These are phyloP conservation scores for Penicillium sp. DNA, from an alignment of 2,329 filamentous ascomycete species.

Conservation along the genomic window DNA sequence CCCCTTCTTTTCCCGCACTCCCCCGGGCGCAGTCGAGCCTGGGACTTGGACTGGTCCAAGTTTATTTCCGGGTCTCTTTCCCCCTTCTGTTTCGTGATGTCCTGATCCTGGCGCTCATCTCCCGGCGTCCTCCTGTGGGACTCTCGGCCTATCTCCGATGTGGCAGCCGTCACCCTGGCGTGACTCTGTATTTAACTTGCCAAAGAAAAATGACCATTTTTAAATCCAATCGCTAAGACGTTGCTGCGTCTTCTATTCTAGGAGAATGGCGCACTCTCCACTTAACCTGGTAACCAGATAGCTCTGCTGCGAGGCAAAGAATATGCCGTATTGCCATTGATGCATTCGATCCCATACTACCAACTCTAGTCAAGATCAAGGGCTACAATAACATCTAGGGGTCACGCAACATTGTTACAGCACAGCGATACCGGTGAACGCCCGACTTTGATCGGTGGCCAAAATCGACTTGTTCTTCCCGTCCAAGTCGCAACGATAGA, in stretches of 20 bases:
- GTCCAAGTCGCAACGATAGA: conserved; percentile 17
- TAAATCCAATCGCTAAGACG: no score
- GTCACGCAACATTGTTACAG: no score
- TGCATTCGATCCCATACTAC: no score
- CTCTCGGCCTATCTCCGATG: conserved; percentile 18
- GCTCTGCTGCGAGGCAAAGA: no score
- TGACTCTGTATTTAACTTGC: conserved; percentile 26
- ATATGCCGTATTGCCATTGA: no score
- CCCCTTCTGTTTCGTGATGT: conserved; percentile 3
- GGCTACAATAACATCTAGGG: no score
- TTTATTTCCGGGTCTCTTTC: conserved; percentile 8
- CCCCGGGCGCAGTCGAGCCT: conserved; percentile 8
- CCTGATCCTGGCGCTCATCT: conserved; percentile 33
- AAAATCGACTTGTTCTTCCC: neutral
- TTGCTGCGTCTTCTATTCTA: no score
- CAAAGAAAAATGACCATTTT: conserved; percentile 3
- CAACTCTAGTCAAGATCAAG: no score
- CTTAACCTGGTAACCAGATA: no score
- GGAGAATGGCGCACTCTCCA: no score
- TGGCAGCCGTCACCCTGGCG: conserved; percentile 36
- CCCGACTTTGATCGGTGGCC: neutral
- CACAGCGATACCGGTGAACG: neutral
- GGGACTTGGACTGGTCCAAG: conserved; percentile 6
- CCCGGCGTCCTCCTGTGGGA: conserved; percentile 7
- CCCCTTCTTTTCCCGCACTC: conserved; percentile 15